phyloP scores from a whole-genome alignment of 2,329 filamentous ascomycete species.

The Cercospora canescens region DNA sequence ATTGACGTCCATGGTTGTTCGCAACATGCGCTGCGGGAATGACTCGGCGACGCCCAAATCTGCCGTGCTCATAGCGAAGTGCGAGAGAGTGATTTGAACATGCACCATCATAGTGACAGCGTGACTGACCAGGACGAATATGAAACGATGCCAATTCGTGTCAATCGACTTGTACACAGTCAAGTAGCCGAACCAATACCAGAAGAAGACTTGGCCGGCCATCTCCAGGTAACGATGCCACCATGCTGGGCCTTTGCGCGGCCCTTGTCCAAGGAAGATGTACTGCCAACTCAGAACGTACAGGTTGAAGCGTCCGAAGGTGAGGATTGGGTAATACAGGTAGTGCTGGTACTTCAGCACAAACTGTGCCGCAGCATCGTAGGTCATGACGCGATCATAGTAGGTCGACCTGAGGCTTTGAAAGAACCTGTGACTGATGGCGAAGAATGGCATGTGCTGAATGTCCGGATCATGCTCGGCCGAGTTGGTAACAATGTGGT shows the following conservation, averaged over 20 bases:
- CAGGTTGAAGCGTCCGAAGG: constrained; percentile 70
- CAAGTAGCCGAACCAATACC: constrained; percentile 68
- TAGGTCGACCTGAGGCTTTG: constrained; percentile 63
- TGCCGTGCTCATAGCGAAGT: constrained; percentile 70
- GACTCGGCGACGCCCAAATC: constrained; percentile 66
- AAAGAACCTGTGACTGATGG: constrained; percentile 66
- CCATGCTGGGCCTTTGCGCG: constrained; percentile 62
- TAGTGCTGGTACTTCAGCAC: constrained; percentile 63
- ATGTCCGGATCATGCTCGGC: constrained; percentile 97
- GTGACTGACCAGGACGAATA: constrained; percentile 65
- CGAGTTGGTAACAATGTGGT: constrained; percentile 93
- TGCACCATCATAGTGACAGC: constrained; percentile 68
- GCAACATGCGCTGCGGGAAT: constrained; percentile 68
- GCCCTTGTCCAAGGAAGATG: constrained; percentile 57
- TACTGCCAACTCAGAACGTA: constrained; percentile 68
- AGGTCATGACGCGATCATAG: constrained; percentile 65
- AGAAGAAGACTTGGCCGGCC: constrained; percentile 63
- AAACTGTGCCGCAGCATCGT: constrained; percentile 61
- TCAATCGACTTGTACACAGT: constrained; percentile 62
- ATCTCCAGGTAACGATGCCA: constrained; percentile 69
- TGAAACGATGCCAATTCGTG: constrained; percentile 57
- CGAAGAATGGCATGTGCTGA: constrained; percentile 70
- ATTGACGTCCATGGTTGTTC: constrained; percentile 73
- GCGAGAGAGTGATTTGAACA: constrained; percentile 70
- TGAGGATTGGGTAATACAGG: constrained; percentile 67